These are phyloP conservation scores for Vitis labrusca DNA, from an alignment of 164 flowering plant genomes.

Conservation along the genomic window DNA sequence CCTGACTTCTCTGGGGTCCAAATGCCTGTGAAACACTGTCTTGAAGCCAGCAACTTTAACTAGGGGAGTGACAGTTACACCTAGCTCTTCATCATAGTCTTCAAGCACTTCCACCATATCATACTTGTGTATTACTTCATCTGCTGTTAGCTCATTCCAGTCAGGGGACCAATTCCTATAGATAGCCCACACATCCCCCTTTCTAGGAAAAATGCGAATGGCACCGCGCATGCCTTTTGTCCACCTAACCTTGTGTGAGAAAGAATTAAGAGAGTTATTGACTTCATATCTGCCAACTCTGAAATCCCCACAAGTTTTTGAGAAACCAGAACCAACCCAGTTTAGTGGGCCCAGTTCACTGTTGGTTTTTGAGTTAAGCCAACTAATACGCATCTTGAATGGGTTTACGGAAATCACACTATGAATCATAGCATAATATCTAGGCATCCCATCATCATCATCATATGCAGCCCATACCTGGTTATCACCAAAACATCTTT, in stretches of 20 bases:
- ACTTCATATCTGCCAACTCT: slow-evolving; percentile 53
- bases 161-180: slow-evolving; percentile 74
- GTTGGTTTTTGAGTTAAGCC: slow-evolving; percentile 68
- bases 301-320: slow-evolving; percentile 77
- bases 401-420: slow-evolving; percentile 55
- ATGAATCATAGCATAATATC: slow-evolving; percentile 68
- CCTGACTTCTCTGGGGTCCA: slow-evolving; percentile 48
- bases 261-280: slow-evolving; percentile 48
- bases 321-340: slow-evolving; percentile 68
- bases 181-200: slow-evolving; percentile 77
- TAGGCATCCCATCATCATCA: slow-evolving; percentile 80
- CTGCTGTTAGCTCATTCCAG: slow-evolving; percentile 68
- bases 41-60: slow-evolving; percentile 75
- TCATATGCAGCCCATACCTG: slow-evolving; percentile 89
- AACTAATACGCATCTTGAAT: slow-evolving; percentile 63
- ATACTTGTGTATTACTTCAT: slow-evolving; percentile 65
- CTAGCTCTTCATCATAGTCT: slow-evolving; percentile 51
- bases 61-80: slow-evolving; percentile 54
- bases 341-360: slow-evolving; percentile 57
- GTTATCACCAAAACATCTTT: slow-evolving; percentile 53
- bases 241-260: slow-evolving; percentile 72
- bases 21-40: slow-evolving; percentile 63
- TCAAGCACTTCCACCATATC: slow-evolving; percentile 80
- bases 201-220: slow-evolving; percentile 54
- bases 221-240: slow-evolving; percentile 52